These are phyloP conservation scores for Bryopsis sp. DNA, from an alignment of 139 green algal genomes.

Conservation along the genomic window DNA sequence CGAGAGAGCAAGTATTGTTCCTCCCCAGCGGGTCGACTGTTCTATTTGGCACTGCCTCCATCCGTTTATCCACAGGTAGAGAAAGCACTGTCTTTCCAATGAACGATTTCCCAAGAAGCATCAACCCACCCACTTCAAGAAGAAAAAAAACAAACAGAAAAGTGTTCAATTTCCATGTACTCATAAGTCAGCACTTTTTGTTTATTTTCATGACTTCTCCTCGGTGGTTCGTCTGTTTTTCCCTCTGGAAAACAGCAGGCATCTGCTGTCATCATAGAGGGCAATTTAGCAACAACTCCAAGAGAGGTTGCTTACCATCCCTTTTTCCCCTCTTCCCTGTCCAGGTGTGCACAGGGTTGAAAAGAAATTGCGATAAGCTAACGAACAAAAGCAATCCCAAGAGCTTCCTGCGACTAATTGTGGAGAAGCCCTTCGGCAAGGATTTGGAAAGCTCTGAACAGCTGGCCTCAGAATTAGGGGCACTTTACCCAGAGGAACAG, in stretches of 20 bases:
- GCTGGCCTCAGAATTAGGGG: slow-evolving; percentile 35
- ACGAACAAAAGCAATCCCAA: not conserved
- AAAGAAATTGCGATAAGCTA: slow-evolving; percentile 25
- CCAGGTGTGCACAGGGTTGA: slow-evolving; percentile 27
- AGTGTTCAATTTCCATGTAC: too few relatives aligned
- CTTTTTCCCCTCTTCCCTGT: too few relatives aligned
- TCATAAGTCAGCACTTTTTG: too few relatives aligned
- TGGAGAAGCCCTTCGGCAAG: slow-evolving; percentile 85
- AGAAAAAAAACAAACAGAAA: too few relatives aligned
- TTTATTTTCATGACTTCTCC: too few relatives aligned
- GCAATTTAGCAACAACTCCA: too few relatives aligned
- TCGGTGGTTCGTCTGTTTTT: too few relatives aligned
- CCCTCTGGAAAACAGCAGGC: too few relatives aligned
- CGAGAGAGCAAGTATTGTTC: not conserved
- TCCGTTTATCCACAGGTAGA: slow-evolving; percentile 82
- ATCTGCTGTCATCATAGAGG: too few relatives aligned
- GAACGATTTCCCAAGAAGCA: not conserved
- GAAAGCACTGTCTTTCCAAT: not conserved
- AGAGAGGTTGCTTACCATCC: too few relatives aligned
- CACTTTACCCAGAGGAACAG: slow-evolving; percentile 75
- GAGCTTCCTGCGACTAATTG: slow-evolving; percentile 58
- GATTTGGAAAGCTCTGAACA: slow-evolving; percentile 51
- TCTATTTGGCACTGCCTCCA: slow-evolving; percentile 93
- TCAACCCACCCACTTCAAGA: too few relatives aligned
- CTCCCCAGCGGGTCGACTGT: slow-evolving; percentile 57